Evolutionary conservation across 139 green algal species (phyloP).

Genomic region (Haematococcus lacustris): DNA sequence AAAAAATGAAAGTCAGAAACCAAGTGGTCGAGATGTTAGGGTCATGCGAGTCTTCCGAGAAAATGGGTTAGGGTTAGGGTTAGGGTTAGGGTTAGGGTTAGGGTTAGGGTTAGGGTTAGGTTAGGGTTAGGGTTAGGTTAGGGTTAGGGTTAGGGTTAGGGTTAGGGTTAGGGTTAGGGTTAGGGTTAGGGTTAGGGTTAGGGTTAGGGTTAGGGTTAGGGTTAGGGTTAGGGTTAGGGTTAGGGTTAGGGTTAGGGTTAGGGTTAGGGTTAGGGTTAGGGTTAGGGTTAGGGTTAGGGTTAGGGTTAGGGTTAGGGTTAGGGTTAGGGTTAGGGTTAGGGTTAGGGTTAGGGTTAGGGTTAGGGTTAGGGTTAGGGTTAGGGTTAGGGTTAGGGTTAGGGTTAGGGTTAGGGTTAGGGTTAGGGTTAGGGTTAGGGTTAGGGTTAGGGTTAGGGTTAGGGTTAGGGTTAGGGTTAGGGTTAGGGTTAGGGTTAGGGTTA

Average conservation of each 20-base stretch:
- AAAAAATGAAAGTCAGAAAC: too few species aligned
- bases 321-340: neutral
- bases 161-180: neutral
- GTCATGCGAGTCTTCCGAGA: too few species aligned
- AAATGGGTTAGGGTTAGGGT: neutral
- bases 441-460: constrained; percentile 1
- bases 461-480: constrained; percentile 1
- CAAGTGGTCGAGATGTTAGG: too few species aligned
- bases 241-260: neutral
- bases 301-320: neutral
- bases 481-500: constrained; percentile 2
- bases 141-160: too few species aligned
- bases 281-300: neutral
- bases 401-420: constrained; percentile 1
- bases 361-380: constrained; percentile 2
- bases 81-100: constrained; percentile 2
- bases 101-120: neutral
- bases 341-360: neutral
- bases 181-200: neutral
- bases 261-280: neutral
- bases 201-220: neutral
- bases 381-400: neutral
- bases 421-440: constrained; percentile 2
- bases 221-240: neutral
- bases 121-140: too few species aligned